Percentiles rank a stretch among this genome's conserved stretches.
phyloP scores from a whole-genome alignment of 2,329 filamentous ascomycete genomes.

The Claviceps pazoutovae region DNA sequence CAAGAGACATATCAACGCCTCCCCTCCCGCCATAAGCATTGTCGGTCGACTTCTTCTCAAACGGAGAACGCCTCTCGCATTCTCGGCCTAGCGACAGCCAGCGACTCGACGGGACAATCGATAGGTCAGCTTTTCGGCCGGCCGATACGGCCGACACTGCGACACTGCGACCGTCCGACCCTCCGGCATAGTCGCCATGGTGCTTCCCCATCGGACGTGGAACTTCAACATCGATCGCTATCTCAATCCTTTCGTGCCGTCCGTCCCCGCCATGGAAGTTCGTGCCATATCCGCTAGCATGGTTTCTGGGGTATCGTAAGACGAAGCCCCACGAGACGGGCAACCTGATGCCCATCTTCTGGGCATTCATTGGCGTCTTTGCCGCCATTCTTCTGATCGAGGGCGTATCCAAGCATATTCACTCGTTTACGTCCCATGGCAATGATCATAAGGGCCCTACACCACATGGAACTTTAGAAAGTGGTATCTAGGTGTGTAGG shows the following conservation, averaged over 20 bases:
- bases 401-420: constrained; percentile 38
- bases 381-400: constrained; percentile 45
- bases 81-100: too few species aligned
- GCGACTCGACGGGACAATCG: too few species aligned
- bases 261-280: constrained; percentile 49
- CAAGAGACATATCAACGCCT: too few species aligned
- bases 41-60: too few species aligned
- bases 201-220: constrained; percentile 18
- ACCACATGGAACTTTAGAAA: too few species aligned
- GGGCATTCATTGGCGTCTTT: constrained; percentile 53
- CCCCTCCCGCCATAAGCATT: too few species aligned
- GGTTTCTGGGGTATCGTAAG: constrained; percentile 52
- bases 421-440: constrained; percentile 38
- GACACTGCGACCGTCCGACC: neutral
- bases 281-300: constrained; percentile 51
- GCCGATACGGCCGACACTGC: neutral
- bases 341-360: constrained; percentile 44
- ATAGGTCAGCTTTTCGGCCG: neutral
- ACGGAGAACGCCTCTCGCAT: too few species aligned
- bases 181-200: neutral
- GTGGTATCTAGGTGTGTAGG: too few species aligned
- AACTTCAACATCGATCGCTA: constrained; percentile 67
- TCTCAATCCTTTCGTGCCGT: constrained; percentile 49
- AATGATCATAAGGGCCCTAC: too few species aligned
- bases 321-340: constrained; percentile 28